Evolutionary conservation across 805 yeast genomes (phyloP), one percentile per base, ranked within the genome.

Genomic region (Candida golubevii): DNA sequence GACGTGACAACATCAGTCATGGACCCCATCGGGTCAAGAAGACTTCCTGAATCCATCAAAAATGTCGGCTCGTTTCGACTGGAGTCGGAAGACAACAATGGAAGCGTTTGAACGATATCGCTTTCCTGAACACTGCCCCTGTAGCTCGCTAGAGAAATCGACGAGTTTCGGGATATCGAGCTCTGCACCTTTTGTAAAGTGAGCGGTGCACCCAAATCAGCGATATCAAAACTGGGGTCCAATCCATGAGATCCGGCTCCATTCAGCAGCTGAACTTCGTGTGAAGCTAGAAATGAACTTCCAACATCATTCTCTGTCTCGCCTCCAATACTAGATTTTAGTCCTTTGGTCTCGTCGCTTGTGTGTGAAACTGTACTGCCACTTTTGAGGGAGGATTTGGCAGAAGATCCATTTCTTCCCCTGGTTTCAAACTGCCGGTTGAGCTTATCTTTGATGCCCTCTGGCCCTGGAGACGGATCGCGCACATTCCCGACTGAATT

Each of bases 31-130:
- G 45, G 34, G 32, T 42, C 41, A 26, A 29, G 29, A 4, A 33
- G 39, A 6, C 47, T 37, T 13, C 40, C 47, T 4, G 45, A 30
- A 10, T 45, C 50, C 10, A 46, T 26, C 49, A 45, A 47, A 3
- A 23, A 13, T 12, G 49, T 36, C 7, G 39, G 28, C 12, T 53
- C 53, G 12, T 38, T 38, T 39, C 47, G 44, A 10, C 50, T 41
- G 6, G 47, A 36, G 23, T 18, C 23, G 5, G 50, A 36, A 5
- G 53, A 46, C 15, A 53, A 37, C 8, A 53, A 43, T 10, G 57
- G 57, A 8, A 53, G 48, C 8, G 56, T 53, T 15, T 45, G 52
- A 15, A 47, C 55, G 12, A 47, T 14, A 3, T 48, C 52, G 11
- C 40, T 45, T 7, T 44, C 45, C 27, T 36, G 36, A 14, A 28